These are phyloP conservation scores for Eragrostis nindensis DNA, from an alignment of 176 grass and related monocot species.

Conservation along the genomic window DNA sequence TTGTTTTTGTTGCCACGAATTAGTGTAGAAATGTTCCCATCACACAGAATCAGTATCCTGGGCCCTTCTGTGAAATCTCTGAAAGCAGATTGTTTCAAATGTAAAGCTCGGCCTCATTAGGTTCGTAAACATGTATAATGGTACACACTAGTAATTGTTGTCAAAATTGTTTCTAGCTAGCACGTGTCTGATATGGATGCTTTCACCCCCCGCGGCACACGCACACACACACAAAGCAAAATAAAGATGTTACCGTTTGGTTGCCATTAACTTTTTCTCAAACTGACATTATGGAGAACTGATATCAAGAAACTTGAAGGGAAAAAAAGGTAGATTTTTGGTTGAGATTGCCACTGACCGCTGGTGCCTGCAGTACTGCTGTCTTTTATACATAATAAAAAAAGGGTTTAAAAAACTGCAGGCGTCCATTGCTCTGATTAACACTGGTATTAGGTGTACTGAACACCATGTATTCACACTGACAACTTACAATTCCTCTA, in stretches of 20 bases:
- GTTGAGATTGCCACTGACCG: no score
- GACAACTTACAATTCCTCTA: constrained; percentile 9
- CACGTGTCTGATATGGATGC: no score
- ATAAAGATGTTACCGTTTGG: not conserved
- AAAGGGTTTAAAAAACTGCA: not conserved
- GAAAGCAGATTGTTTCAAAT: no score
- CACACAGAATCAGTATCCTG: not conserved
- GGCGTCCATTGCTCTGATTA: not conserved
- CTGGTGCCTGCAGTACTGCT: not conserved
- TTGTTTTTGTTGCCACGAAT: constrained; percentile 17
- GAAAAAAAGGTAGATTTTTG: no score
- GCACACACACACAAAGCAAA: no score
- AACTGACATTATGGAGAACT: not conserved
- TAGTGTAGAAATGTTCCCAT: not conserved
- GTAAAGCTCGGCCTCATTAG: no score
- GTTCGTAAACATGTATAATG: no score
- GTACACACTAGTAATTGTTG: no score
- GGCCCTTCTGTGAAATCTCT: no score
- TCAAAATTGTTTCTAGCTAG: no score
- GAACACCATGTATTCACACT: not conserved
- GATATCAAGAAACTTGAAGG: not conserved
- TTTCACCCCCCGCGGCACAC: no score
- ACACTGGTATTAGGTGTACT: not conserved
- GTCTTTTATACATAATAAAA: not conserved
- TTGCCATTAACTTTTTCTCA: not conserved